Percentiles rank a stretch among this genome's conserved stretches.
Evolutionary conservation across 2,329 filamentous ascomycete species (phyloP).

Genomic region (Coniella vitis): DNA sequence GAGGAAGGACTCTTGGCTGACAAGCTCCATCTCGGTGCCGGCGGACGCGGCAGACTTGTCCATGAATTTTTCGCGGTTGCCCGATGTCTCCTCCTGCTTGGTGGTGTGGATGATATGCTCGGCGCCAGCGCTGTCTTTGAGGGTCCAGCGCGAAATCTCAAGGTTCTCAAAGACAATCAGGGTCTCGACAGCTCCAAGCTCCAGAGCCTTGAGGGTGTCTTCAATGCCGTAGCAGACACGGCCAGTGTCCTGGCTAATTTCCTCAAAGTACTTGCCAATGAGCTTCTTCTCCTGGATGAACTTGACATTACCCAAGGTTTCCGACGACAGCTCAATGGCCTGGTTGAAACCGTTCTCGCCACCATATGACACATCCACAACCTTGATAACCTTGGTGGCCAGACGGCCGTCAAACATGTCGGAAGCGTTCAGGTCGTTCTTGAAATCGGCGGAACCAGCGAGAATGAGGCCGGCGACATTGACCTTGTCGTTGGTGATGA

Average conservation of each 20-base stretch:
- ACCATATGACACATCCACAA: slow-evolving; percentile 97
- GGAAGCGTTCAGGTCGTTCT: slow-evolving; percentile 96
- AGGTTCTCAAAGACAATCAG: slow-evolving; percentile 97
- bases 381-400: slow-evolving; percentile 94
- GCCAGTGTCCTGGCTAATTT: slow-evolving; percentile 95
- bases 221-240: slow-evolving; percentile 98
- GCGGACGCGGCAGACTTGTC: slow-evolving; percentile 67
- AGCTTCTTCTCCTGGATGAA: slow-evolving; percentile 99
- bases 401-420: slow-evolving; percentile 95
- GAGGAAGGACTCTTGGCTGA: slow-evolving; percentile 85
- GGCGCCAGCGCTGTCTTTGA: slow-evolving; percentile 69
- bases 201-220: slow-evolving; percentile 92
- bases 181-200: slow-evolving; percentile 89
- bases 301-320: slow-evolving; percentile 98
- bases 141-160: slow-evolving; percentile 83
- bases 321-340: slow-evolving; percentile 88
- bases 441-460: slow-evolving; percentile 97
- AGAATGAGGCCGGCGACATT: slow-evolving; percentile 94
- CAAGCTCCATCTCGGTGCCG: slow-evolving; percentile 93
- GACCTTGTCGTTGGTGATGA: slow-evolving; percentile 96
- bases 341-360: slow-evolving; percentile 99
- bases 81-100: slow-evolving; percentile 67
- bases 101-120: slow-evolving; percentile 80
- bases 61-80: slow-evolving; percentile 76
- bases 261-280: slow-evolving; percentile 97